A percentile compares a stretch with the other conserved stretches of the same genome.
These are phyloP conservation scores for Chlamydomonas eustigma DNA, from an alignment of 139 green algal genomes.

Conservation along the genomic window DNA sequence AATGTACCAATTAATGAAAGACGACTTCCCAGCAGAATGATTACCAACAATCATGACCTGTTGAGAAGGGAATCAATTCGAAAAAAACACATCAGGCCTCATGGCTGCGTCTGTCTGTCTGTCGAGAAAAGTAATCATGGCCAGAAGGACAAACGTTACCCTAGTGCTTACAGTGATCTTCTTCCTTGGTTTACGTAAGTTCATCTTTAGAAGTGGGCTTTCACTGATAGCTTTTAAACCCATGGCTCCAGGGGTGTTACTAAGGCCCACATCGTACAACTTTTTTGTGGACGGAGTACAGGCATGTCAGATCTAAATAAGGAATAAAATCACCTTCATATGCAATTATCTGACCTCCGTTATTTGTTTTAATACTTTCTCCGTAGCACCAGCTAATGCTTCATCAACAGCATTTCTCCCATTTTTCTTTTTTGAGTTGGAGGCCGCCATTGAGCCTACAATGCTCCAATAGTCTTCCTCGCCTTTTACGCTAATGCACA, in stretches of 20 bases:
- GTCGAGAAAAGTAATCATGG: no score
- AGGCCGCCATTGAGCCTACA: no score
- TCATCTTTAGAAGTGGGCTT: neutral
- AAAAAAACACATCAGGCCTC: neutral
- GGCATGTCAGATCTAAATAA: neutral
- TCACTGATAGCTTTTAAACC: slow-evolving; percentile 1
- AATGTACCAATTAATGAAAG: slow-evolving; percentile 75
- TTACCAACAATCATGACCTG: slow-evolving; percentile 69
- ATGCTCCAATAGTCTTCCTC: no score
- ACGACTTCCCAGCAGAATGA: slow-evolving; percentile 63
- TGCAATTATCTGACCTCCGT: neutral
- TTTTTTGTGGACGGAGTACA: neutral
- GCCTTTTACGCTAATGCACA: no score
- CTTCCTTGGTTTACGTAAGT: neutral
- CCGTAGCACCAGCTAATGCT: neutral
- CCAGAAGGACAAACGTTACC: neutral
- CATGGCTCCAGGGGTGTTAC: neutral
- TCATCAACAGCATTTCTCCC: slow-evolving; percentile 1
- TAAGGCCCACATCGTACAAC: slow-evolving; percentile 5
- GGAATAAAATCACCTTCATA: neutral
- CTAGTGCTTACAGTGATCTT: slow-evolving; percentile 4
- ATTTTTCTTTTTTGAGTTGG: neutral
- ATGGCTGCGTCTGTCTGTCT: no score
- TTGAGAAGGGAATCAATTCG: no score
- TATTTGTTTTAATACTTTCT: slow-evolving; percentile 12